Base-by-base conservation (phyloP, 2,329 filamentous ascomycete species). In the Daldinia sp. region DNA sequence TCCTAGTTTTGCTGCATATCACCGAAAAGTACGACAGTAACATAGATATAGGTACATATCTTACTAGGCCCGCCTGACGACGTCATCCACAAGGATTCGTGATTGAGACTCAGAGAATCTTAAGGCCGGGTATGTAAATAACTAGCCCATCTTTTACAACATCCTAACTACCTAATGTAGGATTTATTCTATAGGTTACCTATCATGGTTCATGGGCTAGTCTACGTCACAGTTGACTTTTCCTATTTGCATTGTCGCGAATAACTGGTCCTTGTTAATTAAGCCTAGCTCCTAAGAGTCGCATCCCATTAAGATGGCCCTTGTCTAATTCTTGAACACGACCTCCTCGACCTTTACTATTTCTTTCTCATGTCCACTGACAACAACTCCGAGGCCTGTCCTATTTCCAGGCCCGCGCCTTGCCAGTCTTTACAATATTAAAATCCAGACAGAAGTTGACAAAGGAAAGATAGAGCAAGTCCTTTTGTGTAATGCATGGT, bases 341-440 rank as follows among this genome's bases (percentile, higher is more conserved):
- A 61, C 58, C 65, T 65, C 58, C 60, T 44, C 50, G 30, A 61
- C 55, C 46, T 57, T 55, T 18, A 44, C 57, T 60, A 42, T 67
- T 51, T 51, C 66, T 68, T 66, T 60, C 63, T 63, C 63, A 28
- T 64, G 53, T 44, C 51, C 50, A 50, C 64, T 60, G 46, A 55
- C 54, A n/a, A 67, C 60, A 13, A 65, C 60, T 63, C 50, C 60
- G 18, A 44, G 23, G 51, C 35, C 63, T 41, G 30, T 42, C 20
- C 58, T 46, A 46, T 46, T 44, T 46, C 48, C 33, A 48, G 62
- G 61, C 63, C 58, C 69, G 50, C 63, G 44, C 44, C 26, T 60
- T 39, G 63, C 64, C 64, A 67, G 66, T 71, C 63, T 72, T 63
- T 62, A 62, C 70, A 64, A 71, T 73, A 74, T 74, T 74, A 74